Evolutionary conservation across 257 asterid genomes (phyloP), one percentile per base, ranked within the genome.

Genomic region (Solanum chiquidenum): DNA sequence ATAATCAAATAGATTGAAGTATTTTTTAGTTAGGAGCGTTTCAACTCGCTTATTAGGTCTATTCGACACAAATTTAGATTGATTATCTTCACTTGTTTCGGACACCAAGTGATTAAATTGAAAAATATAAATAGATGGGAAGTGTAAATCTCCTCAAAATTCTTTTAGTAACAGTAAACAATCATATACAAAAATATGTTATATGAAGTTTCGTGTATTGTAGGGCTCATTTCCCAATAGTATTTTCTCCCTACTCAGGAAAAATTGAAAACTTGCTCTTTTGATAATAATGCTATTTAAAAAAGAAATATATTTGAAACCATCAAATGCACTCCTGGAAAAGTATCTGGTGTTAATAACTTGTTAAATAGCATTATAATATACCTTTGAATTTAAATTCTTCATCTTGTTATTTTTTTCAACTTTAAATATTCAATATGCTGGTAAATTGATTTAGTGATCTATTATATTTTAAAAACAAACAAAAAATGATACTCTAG

Each of bases 171-270:
- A 44, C 5, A 16, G 49, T 73, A 34, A 35, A 18, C 42, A 20
- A 16, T 34, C 46, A 9, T 14, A 31, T 73, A 73, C 7, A 18
- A 73, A 66, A 66, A 12, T 12, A 12, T 31, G 76, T 31, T 1
- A 34, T 34, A 4, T 34, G 7, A 72, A 72, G n/a, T n/a, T n/a
- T n/a, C n/a, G 5, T 46, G 55, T 46, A 12, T 46, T 46, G 1
- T 46, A 46, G 55, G 18, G 18, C 18, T 46, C 18, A 46, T 46
- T 46, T 46, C 1, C 1, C 18, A 46, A 46, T 46, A 46, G 0
- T 0, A 46, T 46, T 12, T 46, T 46, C 55, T 46, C 2, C 5
- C 1, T 44, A 44, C 18, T 44, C 0, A 0, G 2, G 0, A 46
- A 4, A 73, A 35, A 3, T 20, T 35, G 49, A 35, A 3, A 37